Conservation (phyloP, 148 eudicot species). For the Rhododendron henanense region DNA sequence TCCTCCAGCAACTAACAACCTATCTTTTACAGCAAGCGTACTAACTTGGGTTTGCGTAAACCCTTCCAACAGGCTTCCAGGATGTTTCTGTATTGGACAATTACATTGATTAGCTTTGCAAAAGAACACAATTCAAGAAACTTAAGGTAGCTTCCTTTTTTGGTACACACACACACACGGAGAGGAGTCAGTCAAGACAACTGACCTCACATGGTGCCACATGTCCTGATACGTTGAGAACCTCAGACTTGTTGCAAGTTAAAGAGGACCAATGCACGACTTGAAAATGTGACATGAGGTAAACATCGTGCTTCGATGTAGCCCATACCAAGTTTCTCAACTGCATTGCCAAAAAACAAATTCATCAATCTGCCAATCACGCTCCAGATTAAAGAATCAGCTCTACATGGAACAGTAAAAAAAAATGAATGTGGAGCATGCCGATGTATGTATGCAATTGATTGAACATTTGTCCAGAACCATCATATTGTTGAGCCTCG, state of each 20-base stretch:
- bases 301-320: conserved; percentile 84
- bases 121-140: not conserved
- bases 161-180: not conserved
- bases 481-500: not conserved
- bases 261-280: conserved; percentile 56
- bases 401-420: not conserved
- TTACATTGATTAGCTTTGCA: not conserved
- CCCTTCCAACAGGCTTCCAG: conserved; percentile 87
- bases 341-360: conserved; percentile 35
- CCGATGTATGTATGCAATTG: not conserved
- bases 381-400: not conserved
- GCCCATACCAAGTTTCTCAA: conserved; percentile 94
- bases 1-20: conserved; percentile 83
- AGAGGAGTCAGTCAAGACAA: not conserved
- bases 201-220: conserved; percentile 81
- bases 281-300: conserved; percentile 65
- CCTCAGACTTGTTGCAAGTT: conserved; percentile 50
- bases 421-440: not conserved
- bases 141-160: not conserved
- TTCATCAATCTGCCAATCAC: conserved; percentile 4
- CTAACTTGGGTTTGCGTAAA: conserved; percentile 81
- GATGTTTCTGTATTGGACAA: conserved; percentile 51
- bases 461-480: not conserved
- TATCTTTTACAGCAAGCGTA: conserved; percentile 84
- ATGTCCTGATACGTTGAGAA: conserved; percentile 78